These are phyloP conservation scores for Colletotrichum sp. DNA, from an alignment of 2,329 filamentous ascomycete species.

Conservation along the genomic window DNA sequence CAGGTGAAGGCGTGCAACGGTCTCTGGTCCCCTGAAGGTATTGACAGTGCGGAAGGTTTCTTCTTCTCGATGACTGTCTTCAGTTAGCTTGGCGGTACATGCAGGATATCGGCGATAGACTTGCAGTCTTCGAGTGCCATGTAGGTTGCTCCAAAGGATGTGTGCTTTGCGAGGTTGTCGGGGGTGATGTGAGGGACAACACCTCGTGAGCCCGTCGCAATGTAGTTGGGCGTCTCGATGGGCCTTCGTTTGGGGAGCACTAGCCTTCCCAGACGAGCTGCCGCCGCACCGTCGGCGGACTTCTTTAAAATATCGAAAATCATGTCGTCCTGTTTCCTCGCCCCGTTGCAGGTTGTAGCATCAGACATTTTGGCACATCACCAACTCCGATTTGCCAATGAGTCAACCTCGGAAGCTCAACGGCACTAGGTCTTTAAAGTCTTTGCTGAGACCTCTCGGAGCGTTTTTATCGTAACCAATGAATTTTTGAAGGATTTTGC, in stretches of 20 bases:
- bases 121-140: conserved; percentile 92
- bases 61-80: conserved; percentile 59
- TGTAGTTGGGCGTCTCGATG: conserved; percentile 84
- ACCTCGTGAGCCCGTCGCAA: conserved; percentile 83
- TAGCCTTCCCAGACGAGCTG: conserved; percentile 72
- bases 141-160: conserved; percentile 73
- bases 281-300: conserved; percentile 41
- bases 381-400: background rate
- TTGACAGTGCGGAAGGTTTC: conserved; percentile 48
- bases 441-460: background rate
- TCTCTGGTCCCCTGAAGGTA: conserved; percentile 46
- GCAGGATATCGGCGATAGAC: conserved; percentile 36
- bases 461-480: background rate
- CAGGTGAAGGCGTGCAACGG: conserved; percentile 80
- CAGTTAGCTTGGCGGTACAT: background rate
- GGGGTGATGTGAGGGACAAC: conserved; percentile 87
- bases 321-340: conserved; percentile 29
- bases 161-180: conserved; percentile 75
- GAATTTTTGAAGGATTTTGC: background rate
- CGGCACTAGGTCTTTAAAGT: background rate
- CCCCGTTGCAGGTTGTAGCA: conserved; percentile 15
- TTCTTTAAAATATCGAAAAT: conserved; percentile 54
- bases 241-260: conserved; percentile 63
- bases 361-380: conserved; percentile 24
- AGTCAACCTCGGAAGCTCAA: background rate